Conservation (phyloP, 768 basidiomycete species). For the Sarcodon sp. region DNA sequence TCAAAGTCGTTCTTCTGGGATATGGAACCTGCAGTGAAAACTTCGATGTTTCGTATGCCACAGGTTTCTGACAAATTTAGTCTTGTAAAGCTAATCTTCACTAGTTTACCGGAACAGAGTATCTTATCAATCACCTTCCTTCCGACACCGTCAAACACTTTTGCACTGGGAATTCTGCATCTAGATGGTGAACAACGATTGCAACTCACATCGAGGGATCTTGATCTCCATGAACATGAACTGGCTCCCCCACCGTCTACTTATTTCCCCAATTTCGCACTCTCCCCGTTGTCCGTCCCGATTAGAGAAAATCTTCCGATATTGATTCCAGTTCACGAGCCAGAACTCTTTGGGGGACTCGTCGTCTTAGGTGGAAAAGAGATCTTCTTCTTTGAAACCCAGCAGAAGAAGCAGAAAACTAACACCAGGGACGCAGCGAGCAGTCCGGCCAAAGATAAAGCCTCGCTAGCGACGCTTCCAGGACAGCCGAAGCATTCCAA, state of each 20-base stretch:
- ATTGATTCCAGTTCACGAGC: slow-evolving; percentile 20
- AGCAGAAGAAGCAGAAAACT: slow-evolving; percentile 37
- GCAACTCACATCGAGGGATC: slow-evolving; percentile 50
- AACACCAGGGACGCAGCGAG: slow-evolving; percentile 28
- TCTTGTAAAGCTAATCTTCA: background rate
- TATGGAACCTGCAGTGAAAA: slow-evolving; percentile 41
- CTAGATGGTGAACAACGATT: slow-evolving; percentile 47
- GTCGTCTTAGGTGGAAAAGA: slow-evolving; percentile 58
- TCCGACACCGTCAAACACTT: slow-evolving; percentile 21
- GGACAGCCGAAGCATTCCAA: slow-evolving; percentile 31
- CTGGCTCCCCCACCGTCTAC: slow-evolving; percentile 32
- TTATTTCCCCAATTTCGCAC: background rate
- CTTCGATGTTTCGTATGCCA: slow-evolving; percentile 51
- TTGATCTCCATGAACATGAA: slow-evolving; percentile 35
- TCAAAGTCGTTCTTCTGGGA: slow-evolving; percentile 49
- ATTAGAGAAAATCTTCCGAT: slow-evolving; percentile 16
- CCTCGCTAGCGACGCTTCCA: slow-evolving; percentile 9
- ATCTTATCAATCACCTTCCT: slow-evolving; percentile 59
- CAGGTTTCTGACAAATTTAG: background rate
- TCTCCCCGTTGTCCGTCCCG: slow-evolving; percentile 4
- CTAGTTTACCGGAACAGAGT: slow-evolving; percentile 53
- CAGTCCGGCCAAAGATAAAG: slow-evolving; percentile 39
- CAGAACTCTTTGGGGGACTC: slow-evolving; percentile 46
- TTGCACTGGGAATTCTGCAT: slow-evolving; percentile 54
- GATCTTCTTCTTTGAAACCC: slow-evolving; percentile 48